These are phyloP conservation scores for Boletus sp. DNA, from an alignment of 768 basidiomycete species.

Conservation along the genomic window DNA sequence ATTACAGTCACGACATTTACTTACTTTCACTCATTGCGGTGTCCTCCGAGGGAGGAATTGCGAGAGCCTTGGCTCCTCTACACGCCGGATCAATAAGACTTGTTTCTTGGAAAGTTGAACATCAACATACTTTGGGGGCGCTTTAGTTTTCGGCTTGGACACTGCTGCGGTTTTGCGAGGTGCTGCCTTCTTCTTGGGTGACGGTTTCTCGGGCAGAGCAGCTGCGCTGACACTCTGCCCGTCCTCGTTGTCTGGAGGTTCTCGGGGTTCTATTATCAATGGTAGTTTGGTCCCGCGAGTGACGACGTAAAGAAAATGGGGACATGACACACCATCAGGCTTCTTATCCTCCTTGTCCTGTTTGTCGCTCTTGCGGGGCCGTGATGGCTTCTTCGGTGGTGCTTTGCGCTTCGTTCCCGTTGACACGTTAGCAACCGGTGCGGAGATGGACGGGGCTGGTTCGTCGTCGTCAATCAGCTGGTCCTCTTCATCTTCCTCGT, in stretches of 20 bases:
- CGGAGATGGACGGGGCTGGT: constrained; percentile 28
- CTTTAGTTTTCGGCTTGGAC: constrained; percentile 35
- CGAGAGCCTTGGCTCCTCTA: constrained; percentile 29
- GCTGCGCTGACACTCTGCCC: constrained; percentile 15
- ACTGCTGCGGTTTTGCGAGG: constrained; percentile 43
- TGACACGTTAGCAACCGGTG: constrained; percentile 23
- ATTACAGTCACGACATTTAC: constrained; percentile 7
- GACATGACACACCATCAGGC: constrained; percentile 39
- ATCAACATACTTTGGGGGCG: constrained; percentile 29
- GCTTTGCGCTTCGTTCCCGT: constrained; percentile 52
- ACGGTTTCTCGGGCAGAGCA: constrained; percentile 34
- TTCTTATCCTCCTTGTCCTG: constrained; percentile 46
- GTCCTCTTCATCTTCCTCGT: constrained; percentile 72
- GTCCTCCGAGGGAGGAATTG: constrained; percentile 48
- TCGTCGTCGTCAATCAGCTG: constrained; percentile 74
- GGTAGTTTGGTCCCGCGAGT: not conserved
- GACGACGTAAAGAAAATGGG: constrained; percentile 26
- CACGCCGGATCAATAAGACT: constrained; percentile 12
- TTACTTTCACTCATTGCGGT: constrained; percentile 62
- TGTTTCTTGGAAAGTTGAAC: not conserved
- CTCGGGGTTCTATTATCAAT: constrained; percentile 27
- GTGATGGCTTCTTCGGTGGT: constrained; percentile 46
- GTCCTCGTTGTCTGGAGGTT: constrained; percentile 27
- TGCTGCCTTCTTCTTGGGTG: constrained; percentile 48
- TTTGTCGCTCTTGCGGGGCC: constrained; percentile 54